phyloP scores from a whole-genome alignment of 371 early-diverging fungal species.

The Lichtheimia corymbifera region DNA sequence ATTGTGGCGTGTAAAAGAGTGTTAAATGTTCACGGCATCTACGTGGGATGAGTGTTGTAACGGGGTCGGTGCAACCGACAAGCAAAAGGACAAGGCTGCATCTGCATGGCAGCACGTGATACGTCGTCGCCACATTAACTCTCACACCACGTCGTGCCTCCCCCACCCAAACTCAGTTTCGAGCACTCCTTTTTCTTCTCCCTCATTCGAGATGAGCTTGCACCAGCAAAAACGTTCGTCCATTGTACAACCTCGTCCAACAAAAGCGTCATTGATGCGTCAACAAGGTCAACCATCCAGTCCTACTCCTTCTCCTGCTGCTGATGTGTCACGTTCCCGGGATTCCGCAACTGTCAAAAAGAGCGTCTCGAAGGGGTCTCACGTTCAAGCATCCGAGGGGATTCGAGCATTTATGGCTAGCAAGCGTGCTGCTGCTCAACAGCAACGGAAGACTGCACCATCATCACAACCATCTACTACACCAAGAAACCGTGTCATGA shows the following conservation, averaged over 20 bases:
- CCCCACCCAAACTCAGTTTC: neutral
- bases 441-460: conserved; percentile 11
- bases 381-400: conserved; percentile 31
- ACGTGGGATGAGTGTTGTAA: too few species aligned
- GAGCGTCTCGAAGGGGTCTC: neutral
- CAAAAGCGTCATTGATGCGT: conserved; percentile 40
- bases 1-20: too few species aligned
- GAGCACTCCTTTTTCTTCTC: neutral
- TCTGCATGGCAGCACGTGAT: too few species aligned
- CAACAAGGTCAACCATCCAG: conserved; percentile 9
- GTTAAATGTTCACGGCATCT: too few species aligned
- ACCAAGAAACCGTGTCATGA: conserved; percentile 26
- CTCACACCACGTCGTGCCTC: too few species aligned
- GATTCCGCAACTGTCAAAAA: too few species aligned
- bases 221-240: conserved; percentile 7
- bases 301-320: neutral
- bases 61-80: too few species aligned
- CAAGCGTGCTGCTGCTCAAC: conserved; percentile 35
- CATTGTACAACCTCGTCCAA: conserved; percentile 13
- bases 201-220: neutral
- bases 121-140: too few species aligned
- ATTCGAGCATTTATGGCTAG: conserved; percentile 50
- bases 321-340: conserved; percentile 6
- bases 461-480: conserved; percentile 6
- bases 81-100: too few species aligned